phyloP scores from a whole-genome alignment of 2,329 filamentous ascomycete species.

The Bipolaris bicolor region DNA sequence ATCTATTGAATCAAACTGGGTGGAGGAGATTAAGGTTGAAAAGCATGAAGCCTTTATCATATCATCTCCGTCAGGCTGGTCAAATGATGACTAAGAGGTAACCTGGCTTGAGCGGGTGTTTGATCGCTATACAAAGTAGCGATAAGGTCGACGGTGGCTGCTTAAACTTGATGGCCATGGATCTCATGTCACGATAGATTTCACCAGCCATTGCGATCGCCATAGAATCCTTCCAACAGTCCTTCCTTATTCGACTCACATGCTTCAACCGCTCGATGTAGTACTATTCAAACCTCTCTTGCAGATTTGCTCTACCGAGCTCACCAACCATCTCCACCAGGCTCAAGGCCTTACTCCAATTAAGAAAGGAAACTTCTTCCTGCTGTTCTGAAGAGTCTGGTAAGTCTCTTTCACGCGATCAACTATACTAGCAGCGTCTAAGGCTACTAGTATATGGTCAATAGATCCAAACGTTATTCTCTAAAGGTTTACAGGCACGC shows the following conservation, averaged over 20 bases:
- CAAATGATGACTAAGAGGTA: too few species aligned
- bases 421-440: slow-evolving; percentile 7
- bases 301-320: neutral
- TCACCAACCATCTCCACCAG: neutral
- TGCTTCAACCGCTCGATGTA: neutral
- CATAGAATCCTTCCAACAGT: neutral
- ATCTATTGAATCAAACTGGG: too few species aligned
- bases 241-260: neutral
- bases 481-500: slow-evolving; percentile 8
- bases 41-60: too few species aligned
- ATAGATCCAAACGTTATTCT: slow-evolving; percentile 7
- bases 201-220: neutral
- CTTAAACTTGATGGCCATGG: neutral
- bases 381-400: slow-evolving; percentile 11
- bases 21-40: too few species aligned
- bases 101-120: too few species aligned
- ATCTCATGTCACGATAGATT: neutral
- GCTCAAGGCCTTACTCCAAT: neutral
- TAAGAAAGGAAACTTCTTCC: slow-evolving; percentile 4
- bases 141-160: neutral
- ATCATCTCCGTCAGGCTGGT: too few species aligned
- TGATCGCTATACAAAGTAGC: too few species aligned
- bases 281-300: neutral
- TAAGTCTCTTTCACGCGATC: neutral
- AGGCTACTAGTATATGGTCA: slow-evolving; percentile 7